Conservation (phyloP, 192 early-diverging fungal species). For the Linnemannia elongata region DNA sequence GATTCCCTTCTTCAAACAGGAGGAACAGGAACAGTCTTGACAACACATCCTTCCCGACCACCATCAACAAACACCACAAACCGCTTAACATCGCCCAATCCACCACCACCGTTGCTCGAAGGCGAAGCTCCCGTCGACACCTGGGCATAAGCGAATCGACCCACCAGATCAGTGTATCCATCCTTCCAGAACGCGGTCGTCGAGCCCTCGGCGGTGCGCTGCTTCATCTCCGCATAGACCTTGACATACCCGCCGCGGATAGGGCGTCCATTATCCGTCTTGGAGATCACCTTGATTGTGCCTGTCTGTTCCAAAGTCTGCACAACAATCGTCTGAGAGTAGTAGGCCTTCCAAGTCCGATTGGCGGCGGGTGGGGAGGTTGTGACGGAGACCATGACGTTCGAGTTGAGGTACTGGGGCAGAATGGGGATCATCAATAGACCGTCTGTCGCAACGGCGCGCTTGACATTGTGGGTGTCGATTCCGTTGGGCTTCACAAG, state of each 20-base stretch:
- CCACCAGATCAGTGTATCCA: constrained; percentile 65
- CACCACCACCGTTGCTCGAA: constrained; percentile 4
- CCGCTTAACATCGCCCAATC: constrained; percentile 33
- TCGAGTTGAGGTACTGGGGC: constrained; percentile 45
- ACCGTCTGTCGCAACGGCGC: constrained; percentile 23
- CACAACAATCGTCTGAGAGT: constrained; percentile 57
- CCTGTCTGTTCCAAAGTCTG: constrained; percentile 60
- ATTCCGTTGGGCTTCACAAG: constrained; percentile 44
- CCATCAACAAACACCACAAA: constrained; percentile 53
- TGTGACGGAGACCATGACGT: constrained; percentile 53
- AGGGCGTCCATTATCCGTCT: constrained; percentile 35
- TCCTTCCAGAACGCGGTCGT: constrained; percentile 64
- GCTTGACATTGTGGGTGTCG: constrained; percentile 32
- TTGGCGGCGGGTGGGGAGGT: constrained; percentile 34
- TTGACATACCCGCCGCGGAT: constrained; percentile 64
- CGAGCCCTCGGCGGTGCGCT: not conserved
- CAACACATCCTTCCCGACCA: constrained; percentile 47
- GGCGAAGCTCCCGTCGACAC: constrained; percentile 55
- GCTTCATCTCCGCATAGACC: constrained; percentile 60
- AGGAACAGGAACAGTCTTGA: constrained; percentile 49
- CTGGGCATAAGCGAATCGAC: constrained; percentile 63
- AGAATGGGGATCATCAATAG: constrained; percentile 41
- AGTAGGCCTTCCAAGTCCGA: constrained; percentile 54
- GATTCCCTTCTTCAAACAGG: constrained; percentile 16
- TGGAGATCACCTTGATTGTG: constrained; percentile 50